Percentiles rank a stretch among this genome's conserved stretches.
Evolutionary conservation across 2,329 filamentous ascomycete genomes (phyloP).

Genomic region (Achaetomium macrosporum): DNA sequence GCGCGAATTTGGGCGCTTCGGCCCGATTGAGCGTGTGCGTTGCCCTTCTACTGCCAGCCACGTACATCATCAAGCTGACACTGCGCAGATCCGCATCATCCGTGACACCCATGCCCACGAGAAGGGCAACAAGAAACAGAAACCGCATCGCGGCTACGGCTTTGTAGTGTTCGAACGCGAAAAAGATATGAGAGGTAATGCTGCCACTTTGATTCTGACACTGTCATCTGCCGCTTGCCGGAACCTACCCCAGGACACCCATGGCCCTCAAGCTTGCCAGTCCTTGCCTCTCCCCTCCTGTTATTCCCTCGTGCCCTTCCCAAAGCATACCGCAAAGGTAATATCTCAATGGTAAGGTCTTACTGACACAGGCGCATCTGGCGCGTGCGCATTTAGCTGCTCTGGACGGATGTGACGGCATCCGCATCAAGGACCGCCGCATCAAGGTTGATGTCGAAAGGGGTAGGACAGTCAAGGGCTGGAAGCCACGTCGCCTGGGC

Average conservation of each 20-base stretch:
- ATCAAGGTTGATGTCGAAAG: constrained; percentile 95
- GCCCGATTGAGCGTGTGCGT: constrained; percentile 81
- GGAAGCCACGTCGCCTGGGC: constrained; percentile 86
- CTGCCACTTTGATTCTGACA: constrained; percentile 36
- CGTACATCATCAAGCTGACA: constrained; percentile 3
- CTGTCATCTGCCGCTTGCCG: constrained; percentile 13
- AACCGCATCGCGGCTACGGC: constrained; percentile 82
- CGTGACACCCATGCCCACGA: constrained; percentile 65
- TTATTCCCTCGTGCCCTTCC: constrained; percentile 23
- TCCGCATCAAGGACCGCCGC: constrained; percentile 85
- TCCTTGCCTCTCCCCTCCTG: constrained; percentile 29
- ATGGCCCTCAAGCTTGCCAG: constrained; percentile 54
- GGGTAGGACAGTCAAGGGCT: constrained; percentile 87
- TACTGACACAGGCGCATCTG: constrained; percentile 64
- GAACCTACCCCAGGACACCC: constrained; percentile 32
- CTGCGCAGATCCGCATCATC: constrained; percentile 73
- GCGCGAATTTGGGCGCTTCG: constrained; percentile 87
- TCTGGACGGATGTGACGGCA: constrained; percentile 77
- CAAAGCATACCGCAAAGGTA: constrained; percentile 27
- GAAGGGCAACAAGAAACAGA: constrained; percentile 71
- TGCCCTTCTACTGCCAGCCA: constrained; percentile 6
- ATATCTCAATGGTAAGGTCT: constrained; percentile 49
- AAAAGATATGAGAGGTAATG: constrained; percentile 98
- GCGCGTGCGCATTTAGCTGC: constrained; percentile 68
- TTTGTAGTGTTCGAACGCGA: constrained; percentile 97